A percentile compares a stretch with the other conserved stretches of the same genome.
Evolutionary conservation across 192 early-diverging fungal genomes (phyloP).

Genomic region (Coemansia sp.): DNA sequence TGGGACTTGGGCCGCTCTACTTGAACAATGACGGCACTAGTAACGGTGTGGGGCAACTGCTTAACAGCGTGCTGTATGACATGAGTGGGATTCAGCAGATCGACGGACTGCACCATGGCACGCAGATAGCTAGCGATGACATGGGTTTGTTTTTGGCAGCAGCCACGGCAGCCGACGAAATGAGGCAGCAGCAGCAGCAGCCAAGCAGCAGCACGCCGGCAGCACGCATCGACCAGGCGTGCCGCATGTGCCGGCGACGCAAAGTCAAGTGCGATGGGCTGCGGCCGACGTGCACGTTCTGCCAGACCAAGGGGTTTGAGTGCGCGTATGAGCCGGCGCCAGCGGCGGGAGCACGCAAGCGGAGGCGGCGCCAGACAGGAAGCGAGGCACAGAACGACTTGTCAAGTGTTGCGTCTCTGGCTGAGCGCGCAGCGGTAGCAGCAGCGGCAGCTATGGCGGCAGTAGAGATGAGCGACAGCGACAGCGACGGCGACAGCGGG

Average conservation of each 20-base stretch:
- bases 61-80: conserved; percentile 35
- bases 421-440: neutral
- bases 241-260: conserved; percentile 55
- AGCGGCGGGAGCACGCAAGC: conserved; percentile 26
- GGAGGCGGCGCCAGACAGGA: conserved; percentile 13
- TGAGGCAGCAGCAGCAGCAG: neutral
- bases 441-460: neutral
- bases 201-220: neutral
- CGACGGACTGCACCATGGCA: conserved; percentile 34
- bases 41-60: conserved; percentile 13
- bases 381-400: conserved; percentile 15
- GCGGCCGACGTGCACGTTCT: conserved; percentile 49
- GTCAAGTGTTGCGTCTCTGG: neutral
- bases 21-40: neutral
- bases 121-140: neutral
- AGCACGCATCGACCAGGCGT: conserved; percentile 49
- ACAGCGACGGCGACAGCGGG: neutral
- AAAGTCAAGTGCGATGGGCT: conserved; percentile 55
- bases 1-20: conserved; percentile 31
- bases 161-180: neutral
- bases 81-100: conserved; percentile 46
- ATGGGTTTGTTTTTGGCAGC: neutral
- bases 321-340: conserved; percentile 50
- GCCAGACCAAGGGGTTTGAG: conserved; percentile 30
- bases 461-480: conserved; percentile 14